Conservation (phyloP, 805 yeast species). For the Cyberlindnera japonica region DNA sequence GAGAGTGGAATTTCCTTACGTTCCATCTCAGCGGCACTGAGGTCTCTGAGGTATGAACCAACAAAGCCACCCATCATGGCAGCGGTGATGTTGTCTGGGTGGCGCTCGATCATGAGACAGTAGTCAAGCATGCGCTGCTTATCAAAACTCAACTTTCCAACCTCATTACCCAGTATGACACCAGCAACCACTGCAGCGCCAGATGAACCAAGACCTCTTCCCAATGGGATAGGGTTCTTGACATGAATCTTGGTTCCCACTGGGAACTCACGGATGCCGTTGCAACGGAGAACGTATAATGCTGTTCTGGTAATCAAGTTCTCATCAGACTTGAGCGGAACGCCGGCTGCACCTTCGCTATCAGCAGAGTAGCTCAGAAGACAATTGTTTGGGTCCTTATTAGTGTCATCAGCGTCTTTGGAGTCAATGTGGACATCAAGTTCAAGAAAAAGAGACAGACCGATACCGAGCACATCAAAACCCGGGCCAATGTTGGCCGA, state of each 20-base stretch:
- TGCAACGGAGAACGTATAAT: slow-evolving; percentile 82
- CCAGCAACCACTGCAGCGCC: slow-evolving; percentile 99
- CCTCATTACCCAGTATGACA: slow-evolving; percentile 80
- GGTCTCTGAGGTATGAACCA: slow-evolving; percentile 86
- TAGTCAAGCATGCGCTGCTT: slow-evolving; percentile 88
- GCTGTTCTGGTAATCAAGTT: slow-evolving; percentile 93
- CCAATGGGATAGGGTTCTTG: slow-evolving; percentile 88
- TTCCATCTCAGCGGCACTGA: slow-evolving; percentile 65
- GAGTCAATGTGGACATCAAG: slow-evolving; percentile 66
- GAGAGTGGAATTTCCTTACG: slow-evolving; percentile 82
- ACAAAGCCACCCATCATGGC: slow-evolving; percentile 99
- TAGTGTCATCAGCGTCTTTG: slow-evolving; percentile 40
- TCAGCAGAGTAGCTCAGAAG: slow-evolving; percentile 60
- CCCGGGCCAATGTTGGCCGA: slow-evolving; percentile 99
- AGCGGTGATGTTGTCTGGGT: slow-evolving; percentile 97
- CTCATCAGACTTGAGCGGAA: slow-evolving; percentile 72
- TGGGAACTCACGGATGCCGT: slow-evolving; percentile 74
- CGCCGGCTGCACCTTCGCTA: slow-evolving; percentile 75
- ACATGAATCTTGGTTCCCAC: slow-evolving; percentile 78
- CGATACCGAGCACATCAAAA: slow-evolving; percentile 93
- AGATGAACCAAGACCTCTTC: slow-evolving; percentile 95
- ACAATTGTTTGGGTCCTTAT: slow-evolving; percentile 65
- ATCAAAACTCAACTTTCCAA: slow-evolving; percentile 68
- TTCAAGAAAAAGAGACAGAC: slow-evolving; percentile 70
- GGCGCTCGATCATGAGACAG: slow-evolving; percentile 96